Conservation (phyloP, 1,284 basidiomycete species). For the Ustilago lituana region DNA sequence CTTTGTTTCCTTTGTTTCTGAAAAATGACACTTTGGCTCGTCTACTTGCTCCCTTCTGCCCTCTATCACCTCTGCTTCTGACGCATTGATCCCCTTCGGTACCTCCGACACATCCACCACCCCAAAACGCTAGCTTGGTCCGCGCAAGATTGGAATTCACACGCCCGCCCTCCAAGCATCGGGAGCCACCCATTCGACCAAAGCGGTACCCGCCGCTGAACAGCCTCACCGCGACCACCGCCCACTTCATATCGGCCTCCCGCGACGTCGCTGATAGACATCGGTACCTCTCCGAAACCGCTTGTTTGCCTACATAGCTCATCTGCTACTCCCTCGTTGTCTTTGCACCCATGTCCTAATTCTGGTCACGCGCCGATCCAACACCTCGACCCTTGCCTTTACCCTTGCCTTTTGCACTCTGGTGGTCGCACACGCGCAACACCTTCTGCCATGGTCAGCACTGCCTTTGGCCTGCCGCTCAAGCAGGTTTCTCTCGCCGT, state of each 20-base stretch:
- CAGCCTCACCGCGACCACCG: background rate
- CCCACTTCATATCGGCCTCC: constrained; percentile 18
- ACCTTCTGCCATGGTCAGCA: constrained; percentile 15
- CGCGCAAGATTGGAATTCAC: no score
- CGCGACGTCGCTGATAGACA: constrained; percentile 5
- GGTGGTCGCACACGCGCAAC: constrained; percentile 5
- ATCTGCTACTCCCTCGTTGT: no score
- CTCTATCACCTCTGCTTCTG: background rate
- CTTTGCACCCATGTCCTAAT: constrained; percentile 21
- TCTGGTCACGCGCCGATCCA: no score
- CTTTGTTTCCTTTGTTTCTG: constrained; percentile 2
- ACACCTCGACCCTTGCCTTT: background rate
- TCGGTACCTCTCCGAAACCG: background rate
- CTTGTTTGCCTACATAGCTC: no score
- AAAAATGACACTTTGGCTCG: constrained; percentile 10
- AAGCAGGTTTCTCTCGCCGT: constrained; percentile 77
- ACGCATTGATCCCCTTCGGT: background rate
- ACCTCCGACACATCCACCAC: background rate
- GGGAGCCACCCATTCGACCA: no score
- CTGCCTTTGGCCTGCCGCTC: constrained; percentile 34
- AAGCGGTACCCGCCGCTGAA: no score
- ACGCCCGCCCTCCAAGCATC: no score
- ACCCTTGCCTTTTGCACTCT: constrained; percentile 4
- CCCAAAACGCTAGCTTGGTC: no score
- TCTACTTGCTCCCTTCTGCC: background rate